Percentiles rank a stretch among this genome's conserved stretches.
Conservation (phyloP, 345 rosid genomes). For the Rhodomyrtus tomentosa region DNA sequence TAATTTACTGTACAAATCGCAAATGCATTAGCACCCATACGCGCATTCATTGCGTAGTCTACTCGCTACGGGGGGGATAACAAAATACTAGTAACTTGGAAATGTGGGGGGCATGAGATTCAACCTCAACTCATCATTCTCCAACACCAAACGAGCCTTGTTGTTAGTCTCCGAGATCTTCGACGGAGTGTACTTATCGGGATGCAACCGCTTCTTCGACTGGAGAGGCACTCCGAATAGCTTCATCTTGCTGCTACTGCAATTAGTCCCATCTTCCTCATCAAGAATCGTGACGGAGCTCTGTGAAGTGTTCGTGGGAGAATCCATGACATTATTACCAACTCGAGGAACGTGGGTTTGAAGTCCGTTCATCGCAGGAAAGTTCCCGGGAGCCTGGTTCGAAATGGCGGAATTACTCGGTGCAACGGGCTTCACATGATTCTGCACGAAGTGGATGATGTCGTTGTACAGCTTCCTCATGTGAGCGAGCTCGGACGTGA, state of each 20-base stretch:
- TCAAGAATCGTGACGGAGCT: constrained; percentile 24
- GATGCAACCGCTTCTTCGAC: constrained; percentile 37
- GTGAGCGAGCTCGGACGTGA: constrained; percentile 76
- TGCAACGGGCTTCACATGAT: constrained; percentile 76
- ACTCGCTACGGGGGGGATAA: neutral
- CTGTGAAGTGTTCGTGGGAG: constrained; percentile 23
- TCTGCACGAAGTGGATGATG: constrained; percentile 82
- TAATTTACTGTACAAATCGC: neutral
- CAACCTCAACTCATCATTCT: constrained; percentile 72
- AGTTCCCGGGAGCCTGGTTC: neutral
- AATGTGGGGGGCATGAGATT: constrained; percentile 60
- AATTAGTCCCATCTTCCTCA: constrained; percentile 13
- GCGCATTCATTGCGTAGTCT: neutral
- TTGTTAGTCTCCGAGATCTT: constrained; percentile 25
- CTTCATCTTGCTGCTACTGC: constrained; percentile 33
- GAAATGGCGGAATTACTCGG: constrained; percentile 31
- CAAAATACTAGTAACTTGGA: constrained; percentile 16
- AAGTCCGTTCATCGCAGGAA: neutral
- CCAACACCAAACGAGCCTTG: constrained; percentile 51
- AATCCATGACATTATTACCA: neutral
- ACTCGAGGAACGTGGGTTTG: neutral
- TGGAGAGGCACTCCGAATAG: constrained; percentile 69
- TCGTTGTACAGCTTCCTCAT: constrained; percentile 91
- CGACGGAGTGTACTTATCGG: constrained; percentile 14
- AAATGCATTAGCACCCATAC: neutral